These are phyloP conservation scores for Phoma sp. DNA, from an alignment of 2,329 filamentous ascomycete genomes.

Conservation along the genomic window DNA sequence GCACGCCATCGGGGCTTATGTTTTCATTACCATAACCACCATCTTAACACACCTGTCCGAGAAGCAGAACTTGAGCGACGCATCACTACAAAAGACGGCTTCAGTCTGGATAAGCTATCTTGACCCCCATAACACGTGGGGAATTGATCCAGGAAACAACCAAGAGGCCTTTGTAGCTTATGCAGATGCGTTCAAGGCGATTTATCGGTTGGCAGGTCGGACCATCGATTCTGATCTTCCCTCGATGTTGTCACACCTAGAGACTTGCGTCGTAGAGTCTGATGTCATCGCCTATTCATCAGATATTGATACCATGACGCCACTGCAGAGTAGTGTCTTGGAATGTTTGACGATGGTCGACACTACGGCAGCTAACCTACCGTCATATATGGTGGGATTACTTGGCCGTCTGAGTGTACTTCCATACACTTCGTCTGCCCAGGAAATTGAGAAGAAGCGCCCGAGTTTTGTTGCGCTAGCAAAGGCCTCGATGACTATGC, in stretches of 20 bases:
- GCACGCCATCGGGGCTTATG: constrained; percentile 50
- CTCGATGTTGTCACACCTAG: constrained; percentile 73
- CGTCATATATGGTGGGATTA: constrained; percentile 70
- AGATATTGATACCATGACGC: constrained; percentile 75
- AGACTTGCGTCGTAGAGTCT: constrained; percentile 73
- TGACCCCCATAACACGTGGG: constrained; percentile 31
- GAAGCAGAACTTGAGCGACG: constrained; percentile 26
- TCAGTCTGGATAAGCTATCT: constrained; percentile 45
- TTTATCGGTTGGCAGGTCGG: constrained; percentile 75
- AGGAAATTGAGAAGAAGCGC: constrained; percentile 47
- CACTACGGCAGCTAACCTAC: constrained; percentile 68
- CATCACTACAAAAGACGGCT: constrained; percentile 42
- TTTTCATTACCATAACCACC: constrained; percentile 49
- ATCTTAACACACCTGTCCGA: constrained; percentile 45
- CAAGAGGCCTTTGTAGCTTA: constrained; percentile 88
- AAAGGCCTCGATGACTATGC: constrained; percentile 76
- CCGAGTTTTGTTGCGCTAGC: constrained; percentile 90
- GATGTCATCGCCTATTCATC: constrained; percentile 70
- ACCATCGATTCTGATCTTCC: constrained; percentile 67
- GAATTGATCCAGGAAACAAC: constrained; percentile 55
- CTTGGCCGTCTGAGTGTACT: constrained; percentile 74
- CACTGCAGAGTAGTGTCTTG: constrained; percentile 73
- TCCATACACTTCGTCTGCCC: constrained; percentile 60
- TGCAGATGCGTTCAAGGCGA: constrained; percentile 73
- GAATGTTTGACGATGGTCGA: constrained; percentile 71